These are phyloP conservation scores for Grosmannia clavigera DNA, from an alignment of 2,329 filamentous ascomycete genomes.

Conservation along the genomic window DNA sequence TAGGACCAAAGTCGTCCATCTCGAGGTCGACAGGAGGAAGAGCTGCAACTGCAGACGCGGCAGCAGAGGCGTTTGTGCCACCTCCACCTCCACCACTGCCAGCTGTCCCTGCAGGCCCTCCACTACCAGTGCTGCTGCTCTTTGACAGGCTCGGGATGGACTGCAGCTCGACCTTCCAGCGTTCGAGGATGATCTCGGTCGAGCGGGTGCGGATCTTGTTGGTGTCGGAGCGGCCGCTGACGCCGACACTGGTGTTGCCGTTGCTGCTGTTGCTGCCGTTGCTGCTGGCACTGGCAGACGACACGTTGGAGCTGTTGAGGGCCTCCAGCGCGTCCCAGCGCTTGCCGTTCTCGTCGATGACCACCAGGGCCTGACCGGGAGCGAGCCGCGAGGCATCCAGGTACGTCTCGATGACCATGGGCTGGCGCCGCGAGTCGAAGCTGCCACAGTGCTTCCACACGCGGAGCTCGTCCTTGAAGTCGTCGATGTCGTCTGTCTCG, in stretches of 20 bases:
- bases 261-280: not conserved
- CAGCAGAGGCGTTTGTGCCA: not conserved
- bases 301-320: constrained; percentile 51
- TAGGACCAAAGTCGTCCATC: constrained; percentile 45
- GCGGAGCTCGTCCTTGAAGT: constrained; percentile 68
- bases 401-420: constrained; percentile 82
- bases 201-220: constrained; percentile 10
- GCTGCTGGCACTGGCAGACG: constrained; percentile 33
- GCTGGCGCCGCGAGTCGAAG: constrained; percentile 63
- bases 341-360: constrained; percentile 80
- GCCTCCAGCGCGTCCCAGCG: constrained; percentile 86
- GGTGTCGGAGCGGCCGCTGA: constrained; percentile 12
- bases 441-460: constrained; percentile 74
- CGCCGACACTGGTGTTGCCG: constrained; percentile 5
- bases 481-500: constrained; percentile 83
- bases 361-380: constrained; percentile 74
- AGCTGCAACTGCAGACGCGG: not conserved
- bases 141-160: constrained; percentile 27
- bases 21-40: constrained; percentile 1
- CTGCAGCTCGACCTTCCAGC: constrained; percentile 80
- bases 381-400: constrained; percentile 69
- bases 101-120: not conserved
- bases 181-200: constrained; percentile 73
- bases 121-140: not conserved
- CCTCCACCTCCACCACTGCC: not conserved